Evolutionary conservation across 495 filamentous ascomycete genomes (phyloP).

Genomic region (Neurospora sp.): DNA sequence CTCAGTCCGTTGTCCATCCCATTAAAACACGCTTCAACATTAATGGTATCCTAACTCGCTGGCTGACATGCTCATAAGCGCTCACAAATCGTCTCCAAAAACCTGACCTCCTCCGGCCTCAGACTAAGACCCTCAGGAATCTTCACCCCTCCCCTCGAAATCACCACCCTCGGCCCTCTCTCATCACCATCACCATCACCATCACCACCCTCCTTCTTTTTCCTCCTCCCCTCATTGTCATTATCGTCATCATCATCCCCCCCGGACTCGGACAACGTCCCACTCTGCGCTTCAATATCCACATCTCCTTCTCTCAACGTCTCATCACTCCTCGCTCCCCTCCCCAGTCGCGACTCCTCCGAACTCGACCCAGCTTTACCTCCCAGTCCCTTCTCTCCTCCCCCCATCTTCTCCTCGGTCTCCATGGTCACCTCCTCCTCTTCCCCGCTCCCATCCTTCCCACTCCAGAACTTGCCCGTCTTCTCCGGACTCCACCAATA

Average conservation of each 20-base stretch:
- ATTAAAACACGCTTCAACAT: neutral
- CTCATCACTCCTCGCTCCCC: slow-evolving; percentile 1
- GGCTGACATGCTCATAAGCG: slow-evolving; percentile 1
- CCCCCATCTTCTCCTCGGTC: neutral
- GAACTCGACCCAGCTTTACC: no score
- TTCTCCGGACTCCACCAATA: slow-evolving; percentile 64
- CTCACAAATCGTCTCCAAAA: slow-evolving; percentile 10
- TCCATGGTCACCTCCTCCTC: neutral
- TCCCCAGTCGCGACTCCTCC: neutral
- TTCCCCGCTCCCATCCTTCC: neutral
- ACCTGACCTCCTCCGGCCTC: slow-evolving; percentile 12
- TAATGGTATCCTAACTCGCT: neutral
- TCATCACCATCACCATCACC: neutral
- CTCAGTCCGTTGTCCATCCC: no score
- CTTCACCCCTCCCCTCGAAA: slow-evolving; percentile 3
- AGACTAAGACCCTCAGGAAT: slow-evolving; percentile 12
- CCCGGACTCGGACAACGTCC: neutral
- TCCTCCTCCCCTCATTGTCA: neutral
- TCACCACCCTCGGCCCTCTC: slow-evolving; percentile 3
- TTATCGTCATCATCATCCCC: neutral
- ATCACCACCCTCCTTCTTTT: neutral
- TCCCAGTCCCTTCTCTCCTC: neutral
- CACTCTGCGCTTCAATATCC: neutral
- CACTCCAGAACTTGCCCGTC: slow-evolving; percentile 24
- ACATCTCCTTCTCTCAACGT: slow-evolving; percentile 9